phyloP scores from a whole-genome alignment of 257 asterid genomes.

The Rehmannia glutinosa region DNA sequence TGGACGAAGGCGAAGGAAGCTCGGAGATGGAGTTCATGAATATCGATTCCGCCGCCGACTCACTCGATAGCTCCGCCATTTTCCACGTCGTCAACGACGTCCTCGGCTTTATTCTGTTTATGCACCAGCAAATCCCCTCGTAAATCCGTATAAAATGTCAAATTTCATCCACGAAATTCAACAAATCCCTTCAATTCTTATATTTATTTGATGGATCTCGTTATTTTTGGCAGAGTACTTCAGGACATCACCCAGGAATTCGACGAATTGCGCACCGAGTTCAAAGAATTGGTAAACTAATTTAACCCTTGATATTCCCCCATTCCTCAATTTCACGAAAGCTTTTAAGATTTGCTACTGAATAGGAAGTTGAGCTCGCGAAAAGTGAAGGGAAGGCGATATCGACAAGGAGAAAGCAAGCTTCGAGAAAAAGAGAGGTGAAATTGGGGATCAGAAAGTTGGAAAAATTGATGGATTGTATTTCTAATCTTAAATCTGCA shows the following conservation, averaged over 20 bases:
- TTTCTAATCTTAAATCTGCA: constrained; percentile 54
- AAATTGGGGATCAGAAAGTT: constrained; percentile 72
- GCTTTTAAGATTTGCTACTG: not conserved
- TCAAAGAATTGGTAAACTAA: constrained; percentile 49
- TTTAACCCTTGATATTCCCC: not conserved
- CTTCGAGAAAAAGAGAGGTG: constrained; percentile 79
- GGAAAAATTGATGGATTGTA: constrained; percentile 62
- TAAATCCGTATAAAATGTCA: constrained; percentile 18
- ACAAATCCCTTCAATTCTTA: not conserved
- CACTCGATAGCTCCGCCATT: constrained; percentile 53
- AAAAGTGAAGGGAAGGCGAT: constrained; percentile 44
- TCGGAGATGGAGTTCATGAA: constrained; percentile 46
- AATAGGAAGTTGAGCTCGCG: constrained; percentile 54
- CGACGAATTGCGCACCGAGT: constrained; percentile 58
- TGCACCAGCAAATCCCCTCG: constrained; percentile 99
- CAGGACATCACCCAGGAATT: constrained; percentile 80
- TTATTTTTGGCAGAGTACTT: constrained; percentile 43
- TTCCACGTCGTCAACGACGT: constrained; percentile 71
- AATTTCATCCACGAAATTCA: not conserved
- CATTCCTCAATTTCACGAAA: not conserved
- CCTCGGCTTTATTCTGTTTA: constrained; percentile 72
- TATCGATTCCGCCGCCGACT: constrained; percentile 44
- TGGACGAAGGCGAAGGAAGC: constrained; percentile 56
- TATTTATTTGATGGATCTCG: not conserved
- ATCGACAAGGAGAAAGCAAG: constrained; percentile 54